Evolutionary conservation across 78 protist genomes (phyloP).

Genomic region (Isochrysis galbana): DNA sequence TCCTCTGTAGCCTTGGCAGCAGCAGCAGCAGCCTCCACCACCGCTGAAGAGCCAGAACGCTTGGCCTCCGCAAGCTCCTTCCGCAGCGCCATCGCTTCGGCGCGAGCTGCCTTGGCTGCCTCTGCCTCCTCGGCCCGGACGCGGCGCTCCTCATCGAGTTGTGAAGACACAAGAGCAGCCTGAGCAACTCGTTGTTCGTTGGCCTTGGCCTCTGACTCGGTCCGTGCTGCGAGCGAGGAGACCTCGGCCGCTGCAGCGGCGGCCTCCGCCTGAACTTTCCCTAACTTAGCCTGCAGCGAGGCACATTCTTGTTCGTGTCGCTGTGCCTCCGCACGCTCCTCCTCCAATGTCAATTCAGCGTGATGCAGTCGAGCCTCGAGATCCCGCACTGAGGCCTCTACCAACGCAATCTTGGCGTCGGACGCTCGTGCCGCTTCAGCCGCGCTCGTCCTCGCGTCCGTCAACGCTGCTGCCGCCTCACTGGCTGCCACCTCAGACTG

Average conservation of each 20-base stretch:
- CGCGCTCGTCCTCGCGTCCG: neutral
- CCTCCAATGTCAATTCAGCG: neutral
- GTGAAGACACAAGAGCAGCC: neutral
- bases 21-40: neutral
- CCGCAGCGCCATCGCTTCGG: neutral
- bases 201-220: neutral
- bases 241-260: too few species aligned
- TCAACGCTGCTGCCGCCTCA: neutral
- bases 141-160: neutral
- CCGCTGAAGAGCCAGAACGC: neutral
- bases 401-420: neutral
- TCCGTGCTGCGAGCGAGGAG: too few species aligned
- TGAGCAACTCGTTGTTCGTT: neutral
- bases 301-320: too few species aligned
- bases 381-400: neutral
- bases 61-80: neutral
- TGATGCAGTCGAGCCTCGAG: neutral
- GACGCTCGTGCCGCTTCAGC: neutral
- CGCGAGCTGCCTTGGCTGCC: neutral
- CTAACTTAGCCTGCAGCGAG: too few species aligned
- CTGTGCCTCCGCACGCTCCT: neutral
- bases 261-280: too few species aligned
- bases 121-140: neutral
- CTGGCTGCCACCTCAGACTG: neutral
- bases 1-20: neutral